Evolutionary conservation across 2,329 filamentous ascomycete genomes (phyloP).

Genomic region (Colletotrichum paranaense): DNA sequence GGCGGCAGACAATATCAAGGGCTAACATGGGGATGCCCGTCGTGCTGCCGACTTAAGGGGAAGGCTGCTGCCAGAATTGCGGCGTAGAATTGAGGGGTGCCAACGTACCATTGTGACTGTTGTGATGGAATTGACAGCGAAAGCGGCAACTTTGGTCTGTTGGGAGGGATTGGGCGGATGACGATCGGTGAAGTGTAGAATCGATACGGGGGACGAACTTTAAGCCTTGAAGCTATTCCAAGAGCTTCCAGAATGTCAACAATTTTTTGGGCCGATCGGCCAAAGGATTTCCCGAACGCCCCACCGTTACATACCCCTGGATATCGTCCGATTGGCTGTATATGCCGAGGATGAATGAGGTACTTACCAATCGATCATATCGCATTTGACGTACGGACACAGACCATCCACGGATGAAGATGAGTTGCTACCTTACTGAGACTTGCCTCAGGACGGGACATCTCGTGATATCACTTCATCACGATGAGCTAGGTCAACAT

Average conservation of each 20-base stretch:
- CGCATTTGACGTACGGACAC: no score
- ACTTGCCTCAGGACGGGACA: no score
- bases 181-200: conserved; percentile 31
- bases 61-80: background rate
- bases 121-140: background rate
- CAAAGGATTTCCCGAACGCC: conserved; percentile 34
- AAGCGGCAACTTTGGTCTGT: conserved; percentile 40
- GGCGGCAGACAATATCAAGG: no score
- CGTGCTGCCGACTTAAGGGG: background rate
- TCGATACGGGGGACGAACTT: conserved; percentile 41
- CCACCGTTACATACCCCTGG: conserved; percentile 3
- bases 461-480: background rate
- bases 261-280: conserved; percentile 47
- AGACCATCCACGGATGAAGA: no score
- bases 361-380: background rate
- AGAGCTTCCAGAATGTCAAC: conserved; percentile 54
- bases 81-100: background rate
- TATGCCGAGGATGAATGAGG: background rate
- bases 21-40: background rate
- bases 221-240: conserved; percentile 48
- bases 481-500: conserved; percentile 5
- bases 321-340: background rate
- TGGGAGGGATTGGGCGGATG: conserved; percentile 36
- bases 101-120: conserved; percentile 41
- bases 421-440: no score